Conservation (phyloP, 208 protist species). For the Trypanosoma avium region DNA sequence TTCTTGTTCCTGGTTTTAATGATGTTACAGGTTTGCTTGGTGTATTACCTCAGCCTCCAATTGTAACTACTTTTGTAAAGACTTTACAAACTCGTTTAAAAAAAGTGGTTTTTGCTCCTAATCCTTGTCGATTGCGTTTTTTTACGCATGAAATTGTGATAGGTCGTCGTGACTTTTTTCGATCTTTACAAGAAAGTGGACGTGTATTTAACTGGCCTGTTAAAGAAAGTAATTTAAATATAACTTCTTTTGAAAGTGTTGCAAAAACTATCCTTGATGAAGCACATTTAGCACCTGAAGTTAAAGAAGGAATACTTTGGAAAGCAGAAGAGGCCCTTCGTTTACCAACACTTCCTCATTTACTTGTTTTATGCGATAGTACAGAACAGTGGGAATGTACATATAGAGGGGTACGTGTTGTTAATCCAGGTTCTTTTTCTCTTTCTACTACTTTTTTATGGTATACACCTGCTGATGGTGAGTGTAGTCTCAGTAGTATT, state of each 20-base stretch:
- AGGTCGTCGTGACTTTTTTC: conserved; percentile 72
- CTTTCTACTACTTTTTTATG: conserved; percentile 80
- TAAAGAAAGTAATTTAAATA: not conserved
- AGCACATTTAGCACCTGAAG: conserved; percentile 73
- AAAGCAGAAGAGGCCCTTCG: conserved; percentile 71
- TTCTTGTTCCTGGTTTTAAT: conserved; percentile 75
- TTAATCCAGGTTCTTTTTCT: conserved; percentile 87
- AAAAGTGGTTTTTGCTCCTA: conserved; percentile 66
- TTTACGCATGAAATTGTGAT: conserved; percentile 86
- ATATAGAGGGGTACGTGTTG: conserved; percentile 78
- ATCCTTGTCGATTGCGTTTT: conserved; percentile 85
- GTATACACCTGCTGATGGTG: conserved; percentile 86
- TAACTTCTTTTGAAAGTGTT: conserved; percentile 70
- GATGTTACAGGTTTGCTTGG: conserved; percentile 73
- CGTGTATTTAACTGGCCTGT: conserved; percentile 25
- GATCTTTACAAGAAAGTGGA: conserved; percentile 59
- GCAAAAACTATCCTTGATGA: conserved; percentile 81
- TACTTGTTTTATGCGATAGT: conserved; percentile 85
- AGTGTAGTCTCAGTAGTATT: conserved; percentile 79
- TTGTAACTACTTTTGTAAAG: conserved; percentile 53
- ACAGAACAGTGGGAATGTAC: conserved; percentile 89
- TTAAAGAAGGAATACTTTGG: conserved; percentile 67
- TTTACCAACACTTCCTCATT: conserved; percentile 73
- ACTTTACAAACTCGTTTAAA: conserved; percentile 59
- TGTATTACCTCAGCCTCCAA: conserved; percentile 69